These are phyloP conservation scores for Cladosporium sphaerospermum DNA, from an alignment of 2,329 filamentous ascomycete genomes.

Conservation along the genomic window DNA sequence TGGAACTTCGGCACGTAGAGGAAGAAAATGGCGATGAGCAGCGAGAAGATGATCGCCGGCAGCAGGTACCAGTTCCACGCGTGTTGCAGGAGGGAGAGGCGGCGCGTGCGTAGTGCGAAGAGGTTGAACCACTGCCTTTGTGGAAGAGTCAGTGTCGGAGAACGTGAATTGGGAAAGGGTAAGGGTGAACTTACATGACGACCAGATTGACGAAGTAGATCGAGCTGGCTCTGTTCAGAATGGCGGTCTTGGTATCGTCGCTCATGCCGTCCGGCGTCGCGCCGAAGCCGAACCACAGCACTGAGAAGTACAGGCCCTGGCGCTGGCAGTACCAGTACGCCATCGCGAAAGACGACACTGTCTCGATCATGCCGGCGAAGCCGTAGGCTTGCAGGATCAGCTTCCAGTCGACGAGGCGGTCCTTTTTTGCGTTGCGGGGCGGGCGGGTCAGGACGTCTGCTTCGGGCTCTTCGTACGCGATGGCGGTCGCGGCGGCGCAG, in stretches of 20 bases:
- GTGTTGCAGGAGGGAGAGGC: slow-evolving; percentile 63
- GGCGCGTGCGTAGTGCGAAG: slow-evolving; percentile 57
- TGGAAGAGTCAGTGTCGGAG: background rate
- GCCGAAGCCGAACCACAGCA: slow-evolving; percentile 64
- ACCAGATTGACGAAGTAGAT: slow-evolving; percentile 78
- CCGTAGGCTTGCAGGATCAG: slow-evolving; percentile 68
- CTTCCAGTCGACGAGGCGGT: slow-evolving; percentile 67
- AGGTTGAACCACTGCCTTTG: slow-evolving; percentile 68
- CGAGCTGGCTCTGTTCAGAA: slow-evolving; percentile 60
- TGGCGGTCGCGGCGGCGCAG: slow-evolving; percentile 63
- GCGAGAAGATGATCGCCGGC: slow-evolving; percentile 62
- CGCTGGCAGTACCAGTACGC: slow-evolving; percentile 40
- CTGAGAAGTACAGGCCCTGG: slow-evolving; percentile 58
- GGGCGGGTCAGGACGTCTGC: slow-evolving; percentile 65
- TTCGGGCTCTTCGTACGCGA: slow-evolving; percentile 72
- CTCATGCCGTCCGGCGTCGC: slow-evolving; percentile 42
- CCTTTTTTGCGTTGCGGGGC: slow-evolving; percentile 62
- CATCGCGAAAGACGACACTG: slow-evolving; percentile 39
- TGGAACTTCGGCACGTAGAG: slow-evolving; percentile 62
- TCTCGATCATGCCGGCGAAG: slow-evolving; percentile 54
- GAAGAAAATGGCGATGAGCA: slow-evolving; percentile 62
- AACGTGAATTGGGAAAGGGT: background rate
- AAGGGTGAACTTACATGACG: slow-evolving; percentile 54
- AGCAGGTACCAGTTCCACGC: slow-evolving; percentile 66
- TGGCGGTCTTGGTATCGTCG: slow-evolving; percentile 47